Evolutionary conservation across 768 basidiomycete species (phyloP).

Genomic region (Mycena metata): DNA sequence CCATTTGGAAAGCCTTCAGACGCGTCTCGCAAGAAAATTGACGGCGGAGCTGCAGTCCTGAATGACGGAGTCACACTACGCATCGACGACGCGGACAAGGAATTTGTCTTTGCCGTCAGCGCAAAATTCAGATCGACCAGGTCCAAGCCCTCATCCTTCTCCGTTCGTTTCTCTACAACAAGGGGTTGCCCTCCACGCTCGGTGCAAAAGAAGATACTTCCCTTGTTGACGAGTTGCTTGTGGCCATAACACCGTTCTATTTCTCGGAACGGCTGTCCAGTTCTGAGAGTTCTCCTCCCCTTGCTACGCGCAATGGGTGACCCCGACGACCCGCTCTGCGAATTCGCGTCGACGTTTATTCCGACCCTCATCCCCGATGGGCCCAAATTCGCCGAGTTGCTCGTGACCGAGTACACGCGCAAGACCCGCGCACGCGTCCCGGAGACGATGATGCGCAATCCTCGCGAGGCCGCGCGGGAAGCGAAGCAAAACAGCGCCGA

Average conservation of each 20-base stretch:
- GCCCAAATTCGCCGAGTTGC: conserved; percentile 67
- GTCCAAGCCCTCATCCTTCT: conserved; percentile 82
- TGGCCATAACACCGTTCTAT: conserved; percentile 85
- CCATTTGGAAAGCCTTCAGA: conserved; percentile 80
- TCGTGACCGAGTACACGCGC: conserved; percentile 72
- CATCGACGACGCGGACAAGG: conserved; percentile 79
- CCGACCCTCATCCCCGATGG: conserved; percentile 75
- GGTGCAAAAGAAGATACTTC: conserved; percentile 57
- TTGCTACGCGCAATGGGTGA: conserved; percentile 81
- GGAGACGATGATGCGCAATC: conserved; percentile 60
- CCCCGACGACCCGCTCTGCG: conserved; percentile 64
- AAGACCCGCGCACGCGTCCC: conserved; percentile 67
- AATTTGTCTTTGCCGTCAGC: conserved; percentile 80
- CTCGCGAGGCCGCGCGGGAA: conserved; percentile 72
- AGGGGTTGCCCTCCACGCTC: conserved; percentile 70
- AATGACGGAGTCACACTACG: conserved; percentile 71
- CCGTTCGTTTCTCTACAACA: conserved; percentile 83
- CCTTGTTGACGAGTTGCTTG: conserved; percentile 71
- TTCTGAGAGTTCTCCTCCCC: conserved; percentile 78
- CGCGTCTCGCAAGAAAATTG: conserved; percentile 75
- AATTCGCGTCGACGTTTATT: conserved; percentile 66
- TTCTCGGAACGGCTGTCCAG: conserved; percentile 82
- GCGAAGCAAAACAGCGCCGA: conserved; percentile 82
- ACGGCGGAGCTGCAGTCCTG: conserved; percentile 77
- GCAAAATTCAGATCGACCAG: conserved; percentile 82